Conservation (phyloP, 2,329 filamentous ascomycete genomes). For the Fusarium robinianum region DNA sequence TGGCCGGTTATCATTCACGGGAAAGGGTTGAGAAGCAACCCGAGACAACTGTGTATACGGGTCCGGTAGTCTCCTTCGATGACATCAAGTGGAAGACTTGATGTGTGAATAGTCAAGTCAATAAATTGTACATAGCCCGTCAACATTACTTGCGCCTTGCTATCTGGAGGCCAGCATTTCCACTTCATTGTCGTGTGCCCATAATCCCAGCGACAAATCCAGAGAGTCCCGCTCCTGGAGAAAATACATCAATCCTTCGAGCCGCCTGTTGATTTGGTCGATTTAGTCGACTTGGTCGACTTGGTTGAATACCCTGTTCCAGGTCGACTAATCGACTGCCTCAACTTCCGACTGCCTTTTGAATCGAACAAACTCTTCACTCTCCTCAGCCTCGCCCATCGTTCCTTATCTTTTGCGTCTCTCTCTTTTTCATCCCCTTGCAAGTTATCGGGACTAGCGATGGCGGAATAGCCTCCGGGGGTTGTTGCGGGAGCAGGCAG, state of each 20-base stretch:
- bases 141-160: no score
- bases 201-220: no score
- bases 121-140: no score
- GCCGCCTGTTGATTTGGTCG: no score
- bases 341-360: conserved; percentile 62
- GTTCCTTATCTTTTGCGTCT: conserved; percentile 68
- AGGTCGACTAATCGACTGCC: conserved; percentile 46
- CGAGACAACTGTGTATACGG: conserved; percentile 43
- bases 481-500: conserved; percentile 11
- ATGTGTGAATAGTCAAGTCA: no score
- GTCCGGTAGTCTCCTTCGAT: conserved; percentile 46
- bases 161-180: no score
- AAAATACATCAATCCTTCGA: conserved; percentile 19
- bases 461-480: conserved; percentile 11
- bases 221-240: no score
- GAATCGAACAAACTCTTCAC: conserved; percentile 74
- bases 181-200: neutral
- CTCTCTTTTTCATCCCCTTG: conserved; percentile 51
- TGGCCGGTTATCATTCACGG: conserved; percentile 44
- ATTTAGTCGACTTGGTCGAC: conserved; percentile 25
- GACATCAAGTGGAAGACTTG: conserved; percentile 44
- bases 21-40: conserved; percentile 42
- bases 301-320: conserved; percentile 44
- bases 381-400: conserved; percentile 71
- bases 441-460: conserved; percentile 13